Percentiles rank a stretch among this genome's conserved stretches.
These are phyloP conservation scores for Ceratocystis lukuohia DNA, from an alignment of 2,329 filamentous ascomycete genomes.

Conservation along the genomic window DNA sequence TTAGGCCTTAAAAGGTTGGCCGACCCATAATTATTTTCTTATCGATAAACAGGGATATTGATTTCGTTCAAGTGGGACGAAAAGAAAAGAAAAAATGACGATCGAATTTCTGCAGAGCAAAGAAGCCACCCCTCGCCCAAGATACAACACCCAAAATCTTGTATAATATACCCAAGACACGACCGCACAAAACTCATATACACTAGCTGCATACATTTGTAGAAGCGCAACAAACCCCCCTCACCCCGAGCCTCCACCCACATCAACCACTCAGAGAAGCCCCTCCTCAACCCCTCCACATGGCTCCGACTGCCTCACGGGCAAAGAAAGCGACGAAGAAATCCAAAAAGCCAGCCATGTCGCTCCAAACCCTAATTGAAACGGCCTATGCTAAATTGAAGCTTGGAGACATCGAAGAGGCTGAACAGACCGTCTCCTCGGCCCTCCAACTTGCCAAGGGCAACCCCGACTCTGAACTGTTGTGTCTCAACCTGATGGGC, in stretches of 20 bases:
- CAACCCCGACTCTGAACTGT: constrained; percentile 40
- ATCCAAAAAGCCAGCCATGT: constrained; percentile 25
- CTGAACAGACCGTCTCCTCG: constrained; percentile 30
- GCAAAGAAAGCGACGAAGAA: constrained; percentile 24
- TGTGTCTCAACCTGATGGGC: constrained; percentile 62
- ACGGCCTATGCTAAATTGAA: constrained; percentile 33
- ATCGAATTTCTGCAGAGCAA: constrained; percentile 7
- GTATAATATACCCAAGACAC: no score
- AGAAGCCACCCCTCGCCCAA: not conserved
- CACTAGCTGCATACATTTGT: no score
- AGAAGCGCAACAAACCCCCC: no score
- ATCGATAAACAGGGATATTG: constrained; percentile 19
- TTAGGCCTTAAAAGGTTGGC: no score
- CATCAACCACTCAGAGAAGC: not conserved
- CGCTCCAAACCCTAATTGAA: constrained; percentile 25
- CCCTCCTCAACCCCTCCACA: constrained; percentile 20
- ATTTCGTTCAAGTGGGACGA: constrained; percentile 8
- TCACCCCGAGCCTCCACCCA: not conserved
- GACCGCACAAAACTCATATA: no score
- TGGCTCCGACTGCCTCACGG: constrained; percentile 29
- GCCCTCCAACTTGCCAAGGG: constrained; percentile 33
- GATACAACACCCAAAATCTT: no score
- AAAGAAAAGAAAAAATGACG: constrained; percentile 16
- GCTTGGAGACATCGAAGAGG: constrained; percentile 32
- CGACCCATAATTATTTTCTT: not conserved